Percentiles rank a stretch among this genome's conserved stretches.
These are phyloP conservation scores for Gnaphalium uliginosum DNA, from an alignment of 129 eudicot genomes.

Conservation along the genomic window DNA sequence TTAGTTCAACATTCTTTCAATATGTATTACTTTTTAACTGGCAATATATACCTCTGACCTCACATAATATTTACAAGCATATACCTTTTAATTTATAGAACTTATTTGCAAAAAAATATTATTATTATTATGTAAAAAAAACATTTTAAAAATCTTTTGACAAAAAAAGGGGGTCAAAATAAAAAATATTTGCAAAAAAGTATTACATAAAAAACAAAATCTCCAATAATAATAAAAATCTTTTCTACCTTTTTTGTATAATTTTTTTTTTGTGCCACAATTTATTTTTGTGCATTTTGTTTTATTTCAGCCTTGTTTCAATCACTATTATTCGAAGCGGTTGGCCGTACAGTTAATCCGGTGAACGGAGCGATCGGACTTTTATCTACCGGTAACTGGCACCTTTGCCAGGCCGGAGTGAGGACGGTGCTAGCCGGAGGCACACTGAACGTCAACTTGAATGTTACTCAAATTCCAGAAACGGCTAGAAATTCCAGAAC, in stretches of 20 bases:
- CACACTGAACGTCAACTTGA: conserved; percentile 28
- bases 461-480: conserved; percentile 24
- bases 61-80: not conserved
- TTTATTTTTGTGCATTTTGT: conserved; percentile 7
- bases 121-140: no score
- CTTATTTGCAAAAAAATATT: no score
- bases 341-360: conserved; percentile 81
- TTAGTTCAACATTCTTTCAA: no score
- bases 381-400: conserved; percentile 75
- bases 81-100: no score
- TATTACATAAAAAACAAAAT: no score
- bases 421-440: conserved; percentile 68
- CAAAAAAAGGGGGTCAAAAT: no score
- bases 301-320: conserved; percentile 60
- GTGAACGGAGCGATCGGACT: conserved; percentile 79
- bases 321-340: conserved; percentile 75
- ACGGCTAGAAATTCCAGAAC: conserved; percentile 23
- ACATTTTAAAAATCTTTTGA: no score
- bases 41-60: not conserved
- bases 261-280: no score
- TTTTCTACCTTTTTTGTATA: no score
- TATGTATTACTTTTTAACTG: no score
- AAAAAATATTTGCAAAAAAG: no score
- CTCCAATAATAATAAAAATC: no score
- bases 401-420: conserved; percentile 63